A percentile compares a stretch with the other conserved stretches of the same genome.
Conservation (phyloP, 1,284 basidiomycete genomes). For the Salmacisia buchloeana region DNA sequence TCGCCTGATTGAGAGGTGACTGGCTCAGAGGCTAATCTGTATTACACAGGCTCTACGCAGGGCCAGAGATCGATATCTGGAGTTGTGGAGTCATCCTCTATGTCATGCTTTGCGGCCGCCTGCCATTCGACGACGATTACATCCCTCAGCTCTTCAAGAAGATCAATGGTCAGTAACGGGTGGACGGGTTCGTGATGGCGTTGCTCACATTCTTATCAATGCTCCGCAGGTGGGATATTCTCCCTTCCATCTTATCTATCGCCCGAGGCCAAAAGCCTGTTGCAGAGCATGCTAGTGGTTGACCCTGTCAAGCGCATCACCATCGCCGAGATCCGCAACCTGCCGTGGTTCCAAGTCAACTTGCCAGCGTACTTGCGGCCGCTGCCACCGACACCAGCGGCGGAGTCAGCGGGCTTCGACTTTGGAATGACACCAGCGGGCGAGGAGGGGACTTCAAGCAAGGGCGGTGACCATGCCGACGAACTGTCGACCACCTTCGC, state of each 20-base stretch:
- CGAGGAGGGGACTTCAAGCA: not conserved
- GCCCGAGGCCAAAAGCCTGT: constrained; percentile 41
- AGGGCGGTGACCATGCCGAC: not conserved
- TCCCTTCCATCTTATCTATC: constrained; percentile 44
- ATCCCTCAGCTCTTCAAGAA: constrained; percentile 51
- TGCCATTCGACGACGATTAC: constrained; percentile 50
- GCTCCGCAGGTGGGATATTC: constrained; percentile 39
- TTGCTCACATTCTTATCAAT: not conserved
- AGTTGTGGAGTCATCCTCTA: constrained; percentile 50
- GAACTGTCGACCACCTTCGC: constrained; percentile 12
- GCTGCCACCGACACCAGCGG: constrained; percentile 67
- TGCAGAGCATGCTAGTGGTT: constrained; percentile 48
- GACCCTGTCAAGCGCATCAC: constrained; percentile 50
- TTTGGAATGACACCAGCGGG: constrained; percentile 29
- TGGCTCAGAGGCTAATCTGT: not conserved
- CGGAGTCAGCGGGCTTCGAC: constrained; percentile 57
- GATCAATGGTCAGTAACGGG: constrained; percentile 31
- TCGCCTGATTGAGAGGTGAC: not conserved
- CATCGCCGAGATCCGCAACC: constrained; percentile 43
- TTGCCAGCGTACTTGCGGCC: constrained; percentile 56
- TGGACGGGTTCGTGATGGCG: not conserved
- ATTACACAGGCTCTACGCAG: constrained; percentile 36
- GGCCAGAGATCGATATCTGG: constrained; percentile 50
- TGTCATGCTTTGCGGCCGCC: constrained; percentile 47
- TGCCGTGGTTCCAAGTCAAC: constrained; percentile 48